Evolutionary conservation across 805 yeast species (phyloP), one percentile per base, ranked within the genome.

Genomic region (Myxozyma kluyveri): DNA sequence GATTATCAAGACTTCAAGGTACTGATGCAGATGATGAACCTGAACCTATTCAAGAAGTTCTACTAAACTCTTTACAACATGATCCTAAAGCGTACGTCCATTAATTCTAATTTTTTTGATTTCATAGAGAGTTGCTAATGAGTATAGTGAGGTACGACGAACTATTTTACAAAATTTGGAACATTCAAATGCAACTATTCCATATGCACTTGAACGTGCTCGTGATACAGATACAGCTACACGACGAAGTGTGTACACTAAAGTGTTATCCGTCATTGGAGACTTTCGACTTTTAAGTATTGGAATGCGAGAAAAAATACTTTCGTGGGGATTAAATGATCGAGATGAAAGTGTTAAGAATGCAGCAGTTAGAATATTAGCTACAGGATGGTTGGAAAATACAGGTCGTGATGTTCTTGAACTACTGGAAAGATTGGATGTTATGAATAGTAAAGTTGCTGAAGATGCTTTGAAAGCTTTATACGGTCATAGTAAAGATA

Each of bases 281-380:
- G 85, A 80, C 56, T 78, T 83, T 57, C 71, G 82, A 33, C 70
- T 72, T 21, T 71, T 88, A 7, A 77, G 75, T 29, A 72, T 78
- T 44, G 72, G 72, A 5, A 72, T 78, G 29, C 72, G 96, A 38
- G 91, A 86, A 51, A 76, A 78, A 49, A 66, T 93, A 22, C 72
- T 93, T 19, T 74, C 76, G 39, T 86, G 96, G 88, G 98, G 99
- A 2, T 74, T 91, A 45, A 81, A 80, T 56, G 99, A 91, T 68
- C 79, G 97, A 59, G 96, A 90, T 58, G 80, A 75, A 3, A 60
- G 74, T 4, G 97, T 93, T 1, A 72, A 80, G 58, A 72, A 72
- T 24, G 91, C 96, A 0, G 88, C 96, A 3, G 69, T 76, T 1
- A 78, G 79, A 56, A 77, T 89, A 81, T 74, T 93, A 41, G 76